These are phyloP conservation scores for Pseudonitzschia delicatissima DNA, from an alignment of 108 stramenopile genomes.

Conservation along the genomic window DNA sequence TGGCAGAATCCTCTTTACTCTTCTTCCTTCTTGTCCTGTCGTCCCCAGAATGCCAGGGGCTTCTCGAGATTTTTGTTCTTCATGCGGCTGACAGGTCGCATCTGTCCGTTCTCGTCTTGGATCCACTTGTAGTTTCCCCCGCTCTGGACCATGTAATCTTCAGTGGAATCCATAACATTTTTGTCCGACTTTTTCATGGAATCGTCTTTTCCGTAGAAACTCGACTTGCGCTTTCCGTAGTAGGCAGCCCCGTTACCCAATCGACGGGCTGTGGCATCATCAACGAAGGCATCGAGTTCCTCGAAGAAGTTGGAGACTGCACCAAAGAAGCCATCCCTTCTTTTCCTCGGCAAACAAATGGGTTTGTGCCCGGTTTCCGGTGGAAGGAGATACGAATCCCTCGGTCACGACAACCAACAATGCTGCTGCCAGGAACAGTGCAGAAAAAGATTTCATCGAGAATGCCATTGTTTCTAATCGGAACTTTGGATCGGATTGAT, in stretches of 20 bases:
- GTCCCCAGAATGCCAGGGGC: constrained; percentile 41
- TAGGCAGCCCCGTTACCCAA: constrained; percentile 77
- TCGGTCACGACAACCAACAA: not conserved
- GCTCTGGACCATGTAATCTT: constrained; percentile 72
- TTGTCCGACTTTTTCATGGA: constrained; percentile 57
- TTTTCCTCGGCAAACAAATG: not conserved
- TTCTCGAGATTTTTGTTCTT: constrained; percentile 69
- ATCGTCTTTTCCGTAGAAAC: constrained; percentile 63
- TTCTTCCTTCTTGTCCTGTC: constrained; percentile 14
- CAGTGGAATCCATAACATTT: constrained; percentile 55
- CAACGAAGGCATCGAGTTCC: constrained; percentile 86
- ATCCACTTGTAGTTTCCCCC: constrained; percentile 85
- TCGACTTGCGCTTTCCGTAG: constrained; percentile 64
- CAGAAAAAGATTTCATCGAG: not conserved
- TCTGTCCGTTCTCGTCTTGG: constrained; percentile 60
- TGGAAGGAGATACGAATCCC: constrained; percentile 1
- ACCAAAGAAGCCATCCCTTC: not conserved
- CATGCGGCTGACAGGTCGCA: constrained; percentile 72
- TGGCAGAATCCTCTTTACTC: too few relatives aligned
- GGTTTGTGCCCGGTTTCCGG: not conserved
- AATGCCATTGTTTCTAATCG: not conserved
- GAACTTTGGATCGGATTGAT: too few relatives aligned
- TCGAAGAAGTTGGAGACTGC: constrained; percentile 50
- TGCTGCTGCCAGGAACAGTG: not conserved
- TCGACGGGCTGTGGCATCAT: constrained; percentile 81